A percentile compares a stretch with the other conserved stretches of the same genome.
Evolutionary conservation across 148 eudicot genomes (phyloP).

Genomic region (Fagopyrum esculentum): DNA sequence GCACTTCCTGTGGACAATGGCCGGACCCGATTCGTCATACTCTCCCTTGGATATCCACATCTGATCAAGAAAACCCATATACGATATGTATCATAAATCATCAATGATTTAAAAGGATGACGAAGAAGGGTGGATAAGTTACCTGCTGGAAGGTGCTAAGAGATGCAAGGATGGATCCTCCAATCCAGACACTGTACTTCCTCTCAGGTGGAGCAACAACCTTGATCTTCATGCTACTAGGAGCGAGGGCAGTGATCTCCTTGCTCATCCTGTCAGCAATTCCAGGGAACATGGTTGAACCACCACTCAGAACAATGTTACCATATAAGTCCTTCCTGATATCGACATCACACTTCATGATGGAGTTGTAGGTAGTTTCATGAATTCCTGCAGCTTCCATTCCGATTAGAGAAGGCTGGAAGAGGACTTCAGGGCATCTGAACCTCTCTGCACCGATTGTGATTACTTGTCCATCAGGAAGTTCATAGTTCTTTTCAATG

Average conservation of each 20-base stretch:
- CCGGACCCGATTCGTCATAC: slow-evolving; percentile 10
- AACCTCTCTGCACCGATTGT: slow-evolving; percentile 75
- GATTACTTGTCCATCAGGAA: slow-evolving; percentile 81
- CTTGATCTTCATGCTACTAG: slow-evolving; percentile 83
- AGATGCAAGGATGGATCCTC: slow-evolving; percentile 77
- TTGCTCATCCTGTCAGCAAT: slow-evolving; percentile 85
- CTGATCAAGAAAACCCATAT: not conserved
- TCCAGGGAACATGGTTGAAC: slow-evolving; percentile 72
- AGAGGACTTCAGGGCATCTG: slow-evolving; percentile 78
- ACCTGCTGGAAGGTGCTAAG: slow-evolving; percentile 93
- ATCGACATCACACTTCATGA: slow-evolving; percentile 84
- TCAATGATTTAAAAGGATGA: not conserved
- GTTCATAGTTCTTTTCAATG: slow-evolving; percentile 69
- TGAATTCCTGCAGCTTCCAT: slow-evolving; percentile 82
- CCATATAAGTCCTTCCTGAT: slow-evolving; percentile 78
- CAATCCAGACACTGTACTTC: slow-evolving; percentile 85
- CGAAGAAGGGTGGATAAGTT: not conserved
- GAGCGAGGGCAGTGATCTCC: slow-evolving; percentile 73
- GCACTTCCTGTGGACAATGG: slow-evolving; percentile 14
- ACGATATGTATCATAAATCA: not conserved
- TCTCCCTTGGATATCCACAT: slow-evolving; percentile 14
- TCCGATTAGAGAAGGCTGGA: slow-evolving; percentile 69
- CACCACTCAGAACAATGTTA: slow-evolving; percentile 76
- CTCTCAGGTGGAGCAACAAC: slow-evolving; percentile 86
- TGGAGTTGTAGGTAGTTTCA: slow-evolving; percentile 72